Evolutionary conservation across 352 stramenopile species (phyloP), one percentile per base, ranked within the genome.

Genomic region (Phytophthora podocarpi): DNA sequence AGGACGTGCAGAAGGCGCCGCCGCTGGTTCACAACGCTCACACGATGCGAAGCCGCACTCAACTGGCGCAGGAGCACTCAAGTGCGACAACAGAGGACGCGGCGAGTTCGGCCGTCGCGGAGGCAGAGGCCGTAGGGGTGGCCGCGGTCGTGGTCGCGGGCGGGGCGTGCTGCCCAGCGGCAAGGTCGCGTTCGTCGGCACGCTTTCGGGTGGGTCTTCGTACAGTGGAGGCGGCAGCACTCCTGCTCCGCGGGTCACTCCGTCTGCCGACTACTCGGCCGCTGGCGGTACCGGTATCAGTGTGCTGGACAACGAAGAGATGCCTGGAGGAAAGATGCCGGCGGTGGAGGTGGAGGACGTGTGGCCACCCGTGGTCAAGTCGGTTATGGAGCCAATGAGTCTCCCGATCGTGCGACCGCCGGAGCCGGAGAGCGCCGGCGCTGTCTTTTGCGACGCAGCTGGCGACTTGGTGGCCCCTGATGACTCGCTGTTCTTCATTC

Each of bases 281-380:
- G 84, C 87, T 23, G 82, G 90, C 21, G 87, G 82, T n/a, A 76
- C 89, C 5, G 87, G 87, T 26, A 95, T 95, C 63, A 95, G 87
- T 72, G 77, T 95, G 13, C 58, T 95, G 13, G 87, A 95, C 40
- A 78, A 93, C 16, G 74, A 81, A 26, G 74, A 90, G 18, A 61
- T 89, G 42, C 74, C 76, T 4, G 78, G 81, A 8, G 62, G 77
- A 20, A 79, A 89, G 7, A 58, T 76, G 15, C 71, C 71, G 5
- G 70, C 74, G 5, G 80, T 83, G 53, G 68, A 92, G 28, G 72
- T 91, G 26, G 70, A 90, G 62, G 70, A 90, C 32, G 80, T 93
- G 68, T 95, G 87, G 87, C 87, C 87, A 13, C 87, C 87, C 5
- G 74, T 85, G 21, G 64, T 95, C 31, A 86, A 91, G 62, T 91